phyloP scores from a whole-genome alignment of 768 basidiomycete species.

The Tremella yokohamensis region DNA sequence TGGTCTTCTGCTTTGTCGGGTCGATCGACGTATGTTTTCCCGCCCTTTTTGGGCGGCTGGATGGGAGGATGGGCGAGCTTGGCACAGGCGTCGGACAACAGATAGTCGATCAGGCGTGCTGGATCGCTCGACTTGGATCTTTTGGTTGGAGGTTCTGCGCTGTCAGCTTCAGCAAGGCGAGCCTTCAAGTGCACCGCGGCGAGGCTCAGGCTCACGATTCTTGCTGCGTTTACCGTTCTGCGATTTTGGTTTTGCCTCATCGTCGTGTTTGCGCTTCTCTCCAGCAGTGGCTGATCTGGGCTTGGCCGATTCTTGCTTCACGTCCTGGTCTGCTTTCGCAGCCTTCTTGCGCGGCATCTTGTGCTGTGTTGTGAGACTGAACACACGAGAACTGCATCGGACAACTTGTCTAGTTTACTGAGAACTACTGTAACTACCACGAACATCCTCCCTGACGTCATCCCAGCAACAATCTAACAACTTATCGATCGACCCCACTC shows the following conservation, averaged over 20 bases:
- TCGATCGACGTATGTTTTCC: constrained; percentile 20
- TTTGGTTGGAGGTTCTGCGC: constrained; percentile 9
- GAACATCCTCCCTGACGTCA: too few species aligned
- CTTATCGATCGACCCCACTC: too few species aligned
- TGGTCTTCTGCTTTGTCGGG: constrained; percentile 11
- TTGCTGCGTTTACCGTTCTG: too few species aligned
- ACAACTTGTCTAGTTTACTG: too few species aligned
- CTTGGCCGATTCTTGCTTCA: neutral
- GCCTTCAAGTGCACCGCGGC: too few species aligned
- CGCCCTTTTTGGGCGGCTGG: constrained; percentile 22
- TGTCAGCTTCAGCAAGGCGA: neutral
- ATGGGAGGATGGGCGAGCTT: constrained; percentile 30
- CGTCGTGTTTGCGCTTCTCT: constrained; percentile 18
- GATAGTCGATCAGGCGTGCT: constrained; percentile 20
- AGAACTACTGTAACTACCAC: too few species aligned
- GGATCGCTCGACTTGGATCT: constrained; percentile 11
- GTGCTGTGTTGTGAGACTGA: neutral
- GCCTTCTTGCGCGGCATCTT: neutral
- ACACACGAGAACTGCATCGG: neutral
- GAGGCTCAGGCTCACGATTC: too few species aligned
- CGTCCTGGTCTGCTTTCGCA: neutral
- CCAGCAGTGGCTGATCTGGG: neutral
- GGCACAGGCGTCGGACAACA: constrained; percentile 36
- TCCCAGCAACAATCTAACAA: too few species aligned
- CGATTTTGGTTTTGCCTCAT: neutral